Percentiles rank a stretch among this genome's conserved stretches.
Conservation (phyloP, 176 grass and related monocot species). For the Carex myosuroides region DNA sequence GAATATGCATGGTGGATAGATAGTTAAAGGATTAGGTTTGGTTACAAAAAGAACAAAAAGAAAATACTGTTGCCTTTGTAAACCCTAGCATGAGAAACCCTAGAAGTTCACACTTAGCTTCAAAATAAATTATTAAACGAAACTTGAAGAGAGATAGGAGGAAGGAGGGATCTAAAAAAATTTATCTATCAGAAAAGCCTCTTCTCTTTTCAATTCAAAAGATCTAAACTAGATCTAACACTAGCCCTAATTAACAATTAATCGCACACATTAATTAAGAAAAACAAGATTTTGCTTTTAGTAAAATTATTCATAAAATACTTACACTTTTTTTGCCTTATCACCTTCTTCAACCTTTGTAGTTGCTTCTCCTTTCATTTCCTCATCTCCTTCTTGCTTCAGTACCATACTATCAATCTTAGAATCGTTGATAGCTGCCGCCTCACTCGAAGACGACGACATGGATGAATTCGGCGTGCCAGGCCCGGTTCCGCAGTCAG, state of each 20-base stretch:
- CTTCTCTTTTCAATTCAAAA: background rate
- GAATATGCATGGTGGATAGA: background rate
- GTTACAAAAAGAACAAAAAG: slow-evolving; percentile 11
- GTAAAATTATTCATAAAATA: slow-evolving; percentile 19
- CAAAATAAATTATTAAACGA: slow-evolving; percentile 18
- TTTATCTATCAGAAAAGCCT: background rate
- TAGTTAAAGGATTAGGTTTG: slow-evolving; percentile 28
- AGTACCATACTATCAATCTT: slow-evolving; percentile 18
- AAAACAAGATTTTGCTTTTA: background rate
- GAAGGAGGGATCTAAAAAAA: background rate
- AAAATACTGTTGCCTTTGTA: background rate
- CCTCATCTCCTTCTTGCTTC: slow-evolving; percentile 54
- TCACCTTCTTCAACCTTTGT: slow-evolving; percentile 37
- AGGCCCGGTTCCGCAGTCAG: slow-evolving; percentile 28
- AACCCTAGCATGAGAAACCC: slow-evolving; percentile 61
- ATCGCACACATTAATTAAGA: background rate
- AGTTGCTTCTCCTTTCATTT: slow-evolving; percentile 31
- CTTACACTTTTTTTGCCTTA: slow-evolving; percentile 80
- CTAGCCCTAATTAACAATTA: background rate
- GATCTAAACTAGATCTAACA: slow-evolving; percentile 20
- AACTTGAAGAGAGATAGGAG: slow-evolving; percentile 13
- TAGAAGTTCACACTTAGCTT: slow-evolving; percentile 52
- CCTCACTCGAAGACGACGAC: slow-evolving; percentile 68
- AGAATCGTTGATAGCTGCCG: slow-evolving; percentile 20
- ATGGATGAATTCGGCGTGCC: slow-evolving; percentile 78